Evolutionary conservation across 441 rosid genomes (phyloP).

Genomic region (Caryocar brasiliense): DNA sequence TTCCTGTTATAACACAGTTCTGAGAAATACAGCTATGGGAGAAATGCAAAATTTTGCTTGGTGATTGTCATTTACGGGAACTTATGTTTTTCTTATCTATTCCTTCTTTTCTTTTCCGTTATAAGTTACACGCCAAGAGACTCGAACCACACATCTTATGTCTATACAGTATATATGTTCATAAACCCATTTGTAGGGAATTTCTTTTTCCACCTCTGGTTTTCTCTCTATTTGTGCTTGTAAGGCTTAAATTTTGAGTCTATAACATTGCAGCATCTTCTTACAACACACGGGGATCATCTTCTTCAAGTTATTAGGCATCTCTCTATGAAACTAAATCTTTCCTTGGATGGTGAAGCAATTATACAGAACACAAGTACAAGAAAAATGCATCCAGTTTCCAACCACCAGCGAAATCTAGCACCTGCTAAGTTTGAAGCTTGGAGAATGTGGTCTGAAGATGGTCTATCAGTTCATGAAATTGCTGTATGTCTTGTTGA

Average conservation of each 20-base stretch:
- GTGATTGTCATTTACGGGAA: too few relatives aligned
- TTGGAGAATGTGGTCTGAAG: conserved; percentile 44
- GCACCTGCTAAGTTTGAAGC: conserved; percentile 35
- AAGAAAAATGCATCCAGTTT: conserved; percentile 4
- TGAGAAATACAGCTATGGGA: too few relatives aligned
- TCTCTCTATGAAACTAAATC: conserved; percentile 26
- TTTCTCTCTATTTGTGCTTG: too few relatives aligned
- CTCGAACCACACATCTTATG: too few relatives aligned
- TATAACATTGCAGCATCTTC: conserved; percentile 34
- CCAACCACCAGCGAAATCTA: conserved; percentile 17
- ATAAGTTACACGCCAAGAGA: too few relatives aligned
- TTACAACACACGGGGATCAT: conserved; percentile 27
- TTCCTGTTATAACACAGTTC: too few relatives aligned
- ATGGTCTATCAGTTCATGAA: conserved; percentile 27
- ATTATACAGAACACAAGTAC: neutral
- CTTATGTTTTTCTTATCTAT: too few relatives aligned
- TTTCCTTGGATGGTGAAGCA: conserved; percentile 35
- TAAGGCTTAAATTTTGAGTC: conserved; percentile 1
- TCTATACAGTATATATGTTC: too few relatives aligned
- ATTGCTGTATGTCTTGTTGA: conserved; percentile 30
- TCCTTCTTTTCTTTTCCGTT: too few relatives aligned
- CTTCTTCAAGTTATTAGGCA: conserved; percentile 28
- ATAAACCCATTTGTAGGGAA: too few relatives aligned
- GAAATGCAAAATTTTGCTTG: neutral
- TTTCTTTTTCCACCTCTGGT: too few relatives aligned